Base-by-base conservation (phyloP, 2,329 filamentous ascomycete genomes). In the Trichoderma sp. region DNA sequence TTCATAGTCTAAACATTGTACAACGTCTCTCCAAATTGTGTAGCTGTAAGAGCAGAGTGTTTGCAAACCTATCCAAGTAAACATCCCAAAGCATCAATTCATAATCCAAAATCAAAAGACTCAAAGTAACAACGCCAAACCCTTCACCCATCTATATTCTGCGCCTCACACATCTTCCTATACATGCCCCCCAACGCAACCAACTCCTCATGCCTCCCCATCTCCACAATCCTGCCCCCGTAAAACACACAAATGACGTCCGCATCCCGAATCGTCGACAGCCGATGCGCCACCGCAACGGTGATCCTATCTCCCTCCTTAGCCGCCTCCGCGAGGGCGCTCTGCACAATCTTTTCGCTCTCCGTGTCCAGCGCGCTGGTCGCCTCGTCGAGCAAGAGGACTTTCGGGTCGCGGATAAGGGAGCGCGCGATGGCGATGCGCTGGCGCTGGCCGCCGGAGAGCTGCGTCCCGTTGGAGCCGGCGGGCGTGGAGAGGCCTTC, bases 291-390 rank as follows among this genome's bases (percentile, higher is more conserved):
- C 71, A 98, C 97, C 50, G 91, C 94, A 74, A 98, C 96, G 3
- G 93, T 97, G 0, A 93, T 97, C 76, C 93, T 95, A 73, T 90
- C 89, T 30, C 91, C 92, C 68, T 85, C 83, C 44, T 96, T 87
- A 24, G 97, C 83, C 44, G 86, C 87, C 69, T 85, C 87, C 6
- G 86, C 85, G 3, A 98, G 82, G 2, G 93, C 93, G 69, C 89
- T 87, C 76, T 98, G 97, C 67, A 98, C 93, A 2, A 96, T 85
- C 0, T 92, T 96, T 77, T 98, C 93, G 0, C 90, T 95, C 77
- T 97, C 93, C n/a, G 94, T 93, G 74, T 97, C 93, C 14, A 97
- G 84, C 0, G 93, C 93, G 9, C 91, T 95, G 0, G 93, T 97
- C 15, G 93, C 90, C 81, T 98, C 94, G 74, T 98, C 93, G 1